These are phyloP conservation scores for Crithidia expoeki DNA, from an alignment of 208 protist genomes.

Conservation along the genomic window DNA sequence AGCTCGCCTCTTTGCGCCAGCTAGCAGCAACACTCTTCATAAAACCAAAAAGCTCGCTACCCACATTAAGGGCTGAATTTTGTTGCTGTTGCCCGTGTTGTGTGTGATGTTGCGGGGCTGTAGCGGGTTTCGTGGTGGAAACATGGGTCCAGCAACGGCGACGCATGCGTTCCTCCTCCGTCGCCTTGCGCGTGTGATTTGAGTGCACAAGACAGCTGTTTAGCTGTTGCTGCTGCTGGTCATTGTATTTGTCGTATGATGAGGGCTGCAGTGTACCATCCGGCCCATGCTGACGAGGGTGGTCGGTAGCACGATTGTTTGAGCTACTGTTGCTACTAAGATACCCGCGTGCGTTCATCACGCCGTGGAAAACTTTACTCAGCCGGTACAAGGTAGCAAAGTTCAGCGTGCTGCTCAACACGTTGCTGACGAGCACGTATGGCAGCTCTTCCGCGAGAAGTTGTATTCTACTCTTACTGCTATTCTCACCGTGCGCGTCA, in stretches of 20 bases:
- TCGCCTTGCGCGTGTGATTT: constrained; percentile 27
- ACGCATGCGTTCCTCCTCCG: constrained; percentile 20
- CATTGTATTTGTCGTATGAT: no score
- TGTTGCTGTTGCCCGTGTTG: constrained; percentile 9
- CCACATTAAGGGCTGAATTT: background rate
- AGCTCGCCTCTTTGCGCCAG: constrained; percentile 5
- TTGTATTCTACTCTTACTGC: background rate
- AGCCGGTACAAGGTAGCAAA: constrained; percentile 48
- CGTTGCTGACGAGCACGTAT: constrained; percentile 49
- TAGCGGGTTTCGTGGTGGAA: background rate
- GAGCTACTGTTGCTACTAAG: background rate
- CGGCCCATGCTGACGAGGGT: no score
- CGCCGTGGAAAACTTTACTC: constrained; percentile 45
- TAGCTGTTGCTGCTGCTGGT: background rate
- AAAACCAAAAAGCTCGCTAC: constrained; percentile 9
- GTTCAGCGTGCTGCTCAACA: constrained; percentile 46
- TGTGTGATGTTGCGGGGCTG: background rate
- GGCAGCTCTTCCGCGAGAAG: constrained; percentile 41
- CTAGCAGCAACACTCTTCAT: background rate
- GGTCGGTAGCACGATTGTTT: no score
- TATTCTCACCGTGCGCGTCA: background rate
- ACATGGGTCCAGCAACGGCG: constrained; percentile 22
- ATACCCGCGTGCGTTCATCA: constrained; percentile 18
- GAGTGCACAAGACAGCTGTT: background rate
- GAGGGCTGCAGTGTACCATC: no score